Percentiles rank a stretch among this genome's conserved stretches.
Evolutionary conservation across 805 yeast genomes (phyloP).

Genomic region (Suhomyces sp.): DNA sequence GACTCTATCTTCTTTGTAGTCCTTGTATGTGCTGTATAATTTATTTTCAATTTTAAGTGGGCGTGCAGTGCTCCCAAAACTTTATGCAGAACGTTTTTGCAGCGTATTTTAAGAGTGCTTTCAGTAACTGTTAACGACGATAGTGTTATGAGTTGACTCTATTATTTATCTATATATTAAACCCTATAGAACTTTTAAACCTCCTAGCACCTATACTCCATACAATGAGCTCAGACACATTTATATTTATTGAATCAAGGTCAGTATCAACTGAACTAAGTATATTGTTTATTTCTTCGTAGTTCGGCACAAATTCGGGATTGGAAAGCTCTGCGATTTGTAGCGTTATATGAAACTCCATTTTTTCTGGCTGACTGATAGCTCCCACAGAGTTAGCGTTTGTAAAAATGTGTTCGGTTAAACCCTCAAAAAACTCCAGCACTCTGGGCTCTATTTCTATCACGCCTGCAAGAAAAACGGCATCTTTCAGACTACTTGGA

Average conservation of each 20-base stretch:
- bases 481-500: conserved; percentile 5
- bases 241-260: conserved; percentile 3
- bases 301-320: conserved; percentile 1
- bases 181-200: background rate
- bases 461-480: conserved; percentile 13
- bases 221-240: conserved; percentile 1
- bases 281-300: background rate
- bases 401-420: conserved; percentile 10
- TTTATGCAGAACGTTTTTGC: background rate
- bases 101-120: background rate
- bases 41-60: background rate
- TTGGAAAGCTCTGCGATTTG: conserved; percentile 13
- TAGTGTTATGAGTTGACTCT: too few relatives aligned
- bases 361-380: background rate
- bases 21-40: background rate
- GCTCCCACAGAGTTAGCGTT: conserved; percentile 10
- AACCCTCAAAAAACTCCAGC: conserved; percentile 8
- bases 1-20: background rate
- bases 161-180: background rate
- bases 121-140: too few relatives aligned
- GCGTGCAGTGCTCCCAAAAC: background rate
- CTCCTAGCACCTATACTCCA: background rate
- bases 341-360: conserved; percentile 13
- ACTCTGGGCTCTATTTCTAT: conserved; percentile 1
- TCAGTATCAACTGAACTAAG: conserved; percentile 2